These are phyloP conservation scores for Rosa rugosa DNA, from an alignment of 306 rosid species.

Conservation along the genomic window DNA sequence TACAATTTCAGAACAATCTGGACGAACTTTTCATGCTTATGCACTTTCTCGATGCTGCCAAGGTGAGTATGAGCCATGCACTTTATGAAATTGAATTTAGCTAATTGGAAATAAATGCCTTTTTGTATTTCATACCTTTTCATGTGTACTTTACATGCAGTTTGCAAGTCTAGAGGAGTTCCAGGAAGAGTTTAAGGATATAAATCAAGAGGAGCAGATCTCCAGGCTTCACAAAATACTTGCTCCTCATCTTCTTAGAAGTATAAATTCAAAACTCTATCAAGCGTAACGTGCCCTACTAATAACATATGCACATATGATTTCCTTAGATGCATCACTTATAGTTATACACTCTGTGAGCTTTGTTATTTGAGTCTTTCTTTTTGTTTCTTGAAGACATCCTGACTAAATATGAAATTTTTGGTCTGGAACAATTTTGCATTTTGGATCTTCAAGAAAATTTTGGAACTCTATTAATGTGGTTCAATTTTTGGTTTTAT, in stretches of 20 bases:
- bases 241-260: conserved; percentile 96
- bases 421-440: conserved; percentile 1
- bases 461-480: conserved; percentile 6
- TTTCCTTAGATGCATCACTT: conserved; percentile 11
- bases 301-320: conserved; percentile 1
- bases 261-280: conserved; percentile 44
- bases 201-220: conserved; percentile 96
- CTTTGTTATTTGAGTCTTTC: conserved; percentile 18
- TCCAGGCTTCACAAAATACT: conserved; percentile 95
- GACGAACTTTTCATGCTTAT: conserved; percentile 98
- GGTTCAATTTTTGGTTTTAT: neutral
- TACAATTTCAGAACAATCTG: conserved; percentile 83
- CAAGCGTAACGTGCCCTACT: neutral
- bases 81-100: conserved; percentile 22
- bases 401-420: neutral
- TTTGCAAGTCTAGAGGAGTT: conserved; percentile 97
- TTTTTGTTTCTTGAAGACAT: neutral
- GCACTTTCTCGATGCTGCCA: conserved; percentile 99
- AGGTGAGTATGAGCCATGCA: conserved; percentile 59
- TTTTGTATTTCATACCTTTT: conserved; percentile 19
- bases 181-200: conserved; percentile 96
- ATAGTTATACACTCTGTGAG: conserved; percentile 10
- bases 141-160: conserved; percentile 43
- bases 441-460: neutral
- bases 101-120: conserved; percentile 5